Conservation (phyloP, 495 filamentous ascomycete genomes). For the Cladorrhinum samala region DNA sequence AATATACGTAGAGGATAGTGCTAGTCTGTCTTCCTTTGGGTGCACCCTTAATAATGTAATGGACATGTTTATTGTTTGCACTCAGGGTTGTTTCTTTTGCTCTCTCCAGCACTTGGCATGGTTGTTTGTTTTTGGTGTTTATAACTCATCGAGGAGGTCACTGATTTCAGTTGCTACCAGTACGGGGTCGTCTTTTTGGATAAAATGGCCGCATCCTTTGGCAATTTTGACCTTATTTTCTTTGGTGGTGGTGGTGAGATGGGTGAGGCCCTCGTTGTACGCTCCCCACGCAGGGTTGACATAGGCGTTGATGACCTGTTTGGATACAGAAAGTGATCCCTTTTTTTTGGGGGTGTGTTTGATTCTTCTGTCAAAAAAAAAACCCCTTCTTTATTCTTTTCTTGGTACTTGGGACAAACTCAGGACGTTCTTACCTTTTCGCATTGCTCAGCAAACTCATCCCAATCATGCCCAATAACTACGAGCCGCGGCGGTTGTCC, state of each 20-base stretch:
- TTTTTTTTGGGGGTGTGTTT: constrained; percentile 12
- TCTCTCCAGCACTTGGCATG: too few species aligned
- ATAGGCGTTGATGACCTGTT: constrained; percentile 42
- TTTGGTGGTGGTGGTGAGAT: constrained; percentile 33
- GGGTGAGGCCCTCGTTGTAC: constrained; percentile 52
- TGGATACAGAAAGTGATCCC: constrained; percentile 32
- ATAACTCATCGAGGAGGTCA: constrained; percentile 27
- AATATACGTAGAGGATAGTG: not conserved
- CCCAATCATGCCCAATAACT: constrained; percentile 57
- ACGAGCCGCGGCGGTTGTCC: constrained; percentile 40
- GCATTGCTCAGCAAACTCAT: constrained; percentile 49
- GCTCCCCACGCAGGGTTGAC: constrained; percentile 49
- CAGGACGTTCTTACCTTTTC: constrained; percentile 30
- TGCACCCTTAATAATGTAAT: not conserved
- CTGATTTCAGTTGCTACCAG: constrained; percentile 48
- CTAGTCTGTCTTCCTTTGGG: not conserved
- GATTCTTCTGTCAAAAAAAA: too few species aligned
- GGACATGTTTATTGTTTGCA: not conserved
- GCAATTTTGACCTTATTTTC: constrained; percentile 47
- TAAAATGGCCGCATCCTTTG: constrained; percentile 53
- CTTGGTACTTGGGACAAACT: too few species aligned
- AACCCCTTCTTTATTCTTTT: too few species aligned
- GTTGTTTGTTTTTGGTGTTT: not conserved
- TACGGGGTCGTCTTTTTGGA: constrained; percentile 55
- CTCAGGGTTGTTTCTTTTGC: not conserved